Conservation (phyloP, 176 grass and related monocot genomes). For the Rhynchospora tenuis region DNA sequence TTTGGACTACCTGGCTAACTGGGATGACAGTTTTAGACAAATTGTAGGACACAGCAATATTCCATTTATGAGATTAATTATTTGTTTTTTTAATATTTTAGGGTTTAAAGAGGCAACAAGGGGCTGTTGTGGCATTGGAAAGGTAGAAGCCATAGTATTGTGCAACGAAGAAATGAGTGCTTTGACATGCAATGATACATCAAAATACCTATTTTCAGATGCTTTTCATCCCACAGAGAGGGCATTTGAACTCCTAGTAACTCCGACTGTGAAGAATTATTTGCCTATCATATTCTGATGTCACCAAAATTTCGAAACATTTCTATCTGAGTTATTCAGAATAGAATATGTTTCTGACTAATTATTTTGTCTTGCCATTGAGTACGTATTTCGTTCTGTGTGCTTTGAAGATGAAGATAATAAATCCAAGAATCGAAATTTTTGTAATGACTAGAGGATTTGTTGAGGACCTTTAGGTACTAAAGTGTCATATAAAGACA, state of each 20-base stretch:
- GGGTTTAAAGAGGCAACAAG: constrained; percentile 14
- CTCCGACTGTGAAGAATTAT: not conserved
- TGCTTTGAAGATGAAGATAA: too few species aligned
- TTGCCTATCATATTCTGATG: not conserved
- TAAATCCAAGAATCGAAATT: too few species aligned
- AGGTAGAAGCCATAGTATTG: not conserved
- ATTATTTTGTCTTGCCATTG: too few species aligned
- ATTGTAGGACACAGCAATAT: not conserved
- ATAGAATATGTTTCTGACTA: too few species aligned
- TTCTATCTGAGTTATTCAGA: too few species aligned
- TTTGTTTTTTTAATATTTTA: not conserved
- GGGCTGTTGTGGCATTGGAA: constrained; percentile 17
- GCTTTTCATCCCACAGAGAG: constrained; percentile 24
- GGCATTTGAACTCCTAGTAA: not conserved
- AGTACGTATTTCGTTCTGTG: too few species aligned
- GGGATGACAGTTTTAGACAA: not conserved
- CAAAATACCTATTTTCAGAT: constrained; percentile 22
- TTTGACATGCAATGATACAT: constrained; percentile 14
- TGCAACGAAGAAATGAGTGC: not conserved
- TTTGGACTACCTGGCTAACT: not conserved
- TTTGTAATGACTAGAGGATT: too few species aligned
- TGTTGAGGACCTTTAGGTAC: too few species aligned
- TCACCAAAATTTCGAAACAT: not conserved
- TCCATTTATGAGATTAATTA: not conserved
- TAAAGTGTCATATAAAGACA: too few species aligned